Evolutionary conservation across 148 eudicot species (phyloP), one percentile per base, ranked within the genome.

Genomic region (Linanthus parryae): DNA sequence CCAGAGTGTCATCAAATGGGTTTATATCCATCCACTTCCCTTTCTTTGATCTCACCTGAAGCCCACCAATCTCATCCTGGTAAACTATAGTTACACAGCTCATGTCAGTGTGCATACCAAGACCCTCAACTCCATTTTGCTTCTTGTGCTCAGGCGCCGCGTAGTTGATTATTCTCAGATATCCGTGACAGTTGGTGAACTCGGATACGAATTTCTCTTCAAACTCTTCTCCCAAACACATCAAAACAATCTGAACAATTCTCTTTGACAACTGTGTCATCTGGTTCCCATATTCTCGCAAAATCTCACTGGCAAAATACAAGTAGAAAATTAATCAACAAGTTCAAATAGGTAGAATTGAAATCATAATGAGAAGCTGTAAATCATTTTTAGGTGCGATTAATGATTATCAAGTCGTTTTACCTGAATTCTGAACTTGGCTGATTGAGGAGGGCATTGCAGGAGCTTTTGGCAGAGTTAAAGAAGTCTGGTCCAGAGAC

Each of bases 21-120:
- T 46, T 67, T 21, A 85, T 67, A 52, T 85, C 66, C 76, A 81
- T 65, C 88, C 88, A 85, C 8, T 73, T 52, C 1, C 85, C 88
- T 44, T 78, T 78, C 56, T 71, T 79, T 8, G 94, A 85, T 36
- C 74, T 85, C 53, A 85, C 85, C 54, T 85, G 94, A 33, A 85
- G 85, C 34, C 94, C 83, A 24, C 83, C 85, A n/a, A 66, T 58
- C 38, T 81, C 71, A 20, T 81, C 94, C 33, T 81, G 88, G 44
- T 81, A 76, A 10, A 85, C 62, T 16, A 85, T 73, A 8, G 94
- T 78, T 59, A 85, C 36, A 44, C 88, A 81, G 52, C 80, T 68
- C 85, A 81, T 85, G 52, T 85, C 94, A 3, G 94, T 85, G 78
- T 85, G 94, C 78, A 58, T 73, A 12, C 85, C 83, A 9, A 85